Base-by-base conservation (phyloP, 1,139 yeast genomes). In the Geotrichum carabidarum region DNA sequence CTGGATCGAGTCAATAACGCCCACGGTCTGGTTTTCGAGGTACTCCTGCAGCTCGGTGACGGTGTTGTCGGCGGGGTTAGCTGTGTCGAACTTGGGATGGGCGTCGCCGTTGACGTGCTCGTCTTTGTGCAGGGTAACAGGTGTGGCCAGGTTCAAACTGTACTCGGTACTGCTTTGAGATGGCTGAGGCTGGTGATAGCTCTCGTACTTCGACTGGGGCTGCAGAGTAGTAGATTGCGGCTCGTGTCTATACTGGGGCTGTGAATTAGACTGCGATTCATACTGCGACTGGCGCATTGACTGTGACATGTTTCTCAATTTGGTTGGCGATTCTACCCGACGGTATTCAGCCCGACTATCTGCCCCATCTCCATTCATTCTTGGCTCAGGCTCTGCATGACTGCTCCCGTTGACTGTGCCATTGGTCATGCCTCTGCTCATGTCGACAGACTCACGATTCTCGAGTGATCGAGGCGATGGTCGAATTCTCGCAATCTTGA, bases 21-120 rank as follows among this genome's bases (percentile, higher is more conserved):
- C 87, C 36, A 87, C 93, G 0, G 98, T 91, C 72, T 91, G 96
- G 69, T 89, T 95, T 68, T 93, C 99, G 65, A 93, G 77, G 68
- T 89, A 93, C 48, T 84, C 78, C 63, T 90, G 80, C 55, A 93
- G 82, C 65, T 90, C 95, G 4, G 90, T 82, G 58, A 91, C 78
- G 0, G 96, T 86, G 67, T 64, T 48, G 38, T 86, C 87, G 64
- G 90, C 96, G 1, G 95, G 95, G 67, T 87, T 88, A 60, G 82
- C 86, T 57, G 86, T 83, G 70, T 87, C 89, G 71, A 87, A 88
- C 50, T 83, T 79, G 57, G 37, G 22, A 12, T n/a, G n/a, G 12
- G 44, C 44, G 6, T 4, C 14, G n/a, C 42, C 18, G 14, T 14
- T 18, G 11, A 38, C 4, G 17, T 18, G 22, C 2, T 14, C 44